These are phyloP conservation scores for Puccinia horiana DNA, from an alignment of 1,284 basidiomycete genomes.

Conservation along the genomic window DNA sequence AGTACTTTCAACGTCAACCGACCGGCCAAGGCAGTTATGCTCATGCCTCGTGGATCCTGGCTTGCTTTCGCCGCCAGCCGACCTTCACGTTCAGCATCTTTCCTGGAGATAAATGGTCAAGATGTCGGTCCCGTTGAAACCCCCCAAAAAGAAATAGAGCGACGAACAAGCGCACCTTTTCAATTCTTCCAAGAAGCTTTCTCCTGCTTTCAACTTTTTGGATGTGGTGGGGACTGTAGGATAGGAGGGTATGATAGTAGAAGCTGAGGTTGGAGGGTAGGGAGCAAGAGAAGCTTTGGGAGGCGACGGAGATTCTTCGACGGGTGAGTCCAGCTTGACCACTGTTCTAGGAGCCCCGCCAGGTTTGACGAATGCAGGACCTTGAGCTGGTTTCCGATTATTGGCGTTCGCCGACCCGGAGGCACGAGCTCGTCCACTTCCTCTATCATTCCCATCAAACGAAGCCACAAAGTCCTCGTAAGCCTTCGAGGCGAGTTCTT, in stretches of 20 bases:
- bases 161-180: slow-evolving; percentile 27
- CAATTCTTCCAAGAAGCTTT: slow-evolving; percentile 48
- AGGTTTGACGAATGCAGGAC: slow-evolving; percentile 73
- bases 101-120: background rate
- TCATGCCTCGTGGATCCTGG: slow-evolving; percentile 43
- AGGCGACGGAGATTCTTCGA: slow-evolving; percentile 25
- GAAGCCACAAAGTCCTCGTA: slow-evolving; percentile 84
- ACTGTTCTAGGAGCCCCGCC: slow-evolving; percentile 57
- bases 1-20: slow-evolving; percentile 12
- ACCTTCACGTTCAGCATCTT: slow-evolving; percentile 47
- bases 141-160: background rate
- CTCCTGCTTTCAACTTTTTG: slow-evolving; percentile 26
- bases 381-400: slow-evolving; percentile 56
- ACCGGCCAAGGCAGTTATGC: slow-evolving; percentile 44
- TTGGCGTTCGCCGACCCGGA: slow-evolving; percentile 45
- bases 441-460: slow-evolving; percentile 72
- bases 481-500: slow-evolving; percentile 59
- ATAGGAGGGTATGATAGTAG: background rate
- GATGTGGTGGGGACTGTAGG: slow-evolving; percentile 19
- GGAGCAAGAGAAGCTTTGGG: background rate
- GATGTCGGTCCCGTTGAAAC: background rate
- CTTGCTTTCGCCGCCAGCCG: slow-evolving; percentile 38
- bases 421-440: slow-evolving; percentile 50
- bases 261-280: background rate
- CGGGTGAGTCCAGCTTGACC: slow-evolving; percentile 17